Evolutionary conservation across 2,329 filamentous ascomycete genomes (phyloP), one percentile per base, ranked within the genome.

Genomic region (Diaporthe citri): DNA sequence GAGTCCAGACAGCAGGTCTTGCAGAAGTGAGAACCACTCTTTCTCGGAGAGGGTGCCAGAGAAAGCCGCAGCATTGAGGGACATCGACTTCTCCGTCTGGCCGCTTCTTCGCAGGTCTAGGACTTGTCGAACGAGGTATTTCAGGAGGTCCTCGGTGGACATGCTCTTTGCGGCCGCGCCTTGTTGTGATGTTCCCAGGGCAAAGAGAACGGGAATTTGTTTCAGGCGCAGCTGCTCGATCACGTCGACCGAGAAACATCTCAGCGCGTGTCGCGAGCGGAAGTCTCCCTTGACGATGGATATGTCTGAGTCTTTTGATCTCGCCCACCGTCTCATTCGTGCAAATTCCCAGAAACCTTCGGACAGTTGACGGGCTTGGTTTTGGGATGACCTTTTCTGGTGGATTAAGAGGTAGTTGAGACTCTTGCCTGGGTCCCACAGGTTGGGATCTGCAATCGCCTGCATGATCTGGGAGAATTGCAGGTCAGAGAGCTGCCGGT

Each of bases 81-180:
- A 55, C 48, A 69, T 69, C 1, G 64, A 69, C 10, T 55, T 69
- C 34, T 69, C 64, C 5, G 48, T 69, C 64, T 69, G 48, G 6
- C 46, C 48, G 4, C 15, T 1, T 9, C 48, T 4, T 13, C 17
- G 34, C 1, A 55, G n/a, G 22, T 55, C 64, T 1, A 69, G n/a
- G 15, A 31, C 48, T 46, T 55, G 48, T n/a, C 34, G 34, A 7
- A 69, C 17, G 4, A 69, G 64, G 13, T 41, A 55, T 28, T 69
- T 41, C 13, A 69, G 48, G 8, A 69, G 15, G 15, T 55, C 64
- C 2, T 55, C 3, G 3, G 15, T 41, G 1, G 34, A 31, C n/a
- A 69, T 41, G 8, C 64, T 69, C n/a, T 69, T 55, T 22, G 48
- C 34, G 28, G 64, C 64, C 0, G 48, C n/a, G 1, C 48, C 48